phyloP scores from a whole-genome alignment of 495 filamentous ascomycete genomes.

The Xylaria nigripes region DNA sequence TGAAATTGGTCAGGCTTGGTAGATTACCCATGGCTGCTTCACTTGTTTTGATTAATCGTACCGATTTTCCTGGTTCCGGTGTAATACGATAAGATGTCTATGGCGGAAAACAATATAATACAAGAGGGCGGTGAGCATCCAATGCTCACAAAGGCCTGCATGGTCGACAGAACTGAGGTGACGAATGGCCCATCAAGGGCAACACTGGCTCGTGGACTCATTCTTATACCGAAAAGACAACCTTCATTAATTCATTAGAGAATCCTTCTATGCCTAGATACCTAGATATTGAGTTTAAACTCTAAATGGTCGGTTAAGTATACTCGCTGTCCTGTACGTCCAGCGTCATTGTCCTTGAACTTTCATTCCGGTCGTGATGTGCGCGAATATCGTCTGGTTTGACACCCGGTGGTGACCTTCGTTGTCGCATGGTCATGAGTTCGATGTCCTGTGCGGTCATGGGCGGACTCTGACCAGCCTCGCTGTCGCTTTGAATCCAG shows the following conservation, averaged over 20 bases:
- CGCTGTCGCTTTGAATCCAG: conserved; percentile 29
- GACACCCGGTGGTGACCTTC: conserved; percentile 1
- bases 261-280: not conserved
- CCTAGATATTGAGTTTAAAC: not conserved
- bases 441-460: conserved; percentile 21
- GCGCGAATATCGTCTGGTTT: conserved; percentile 10
- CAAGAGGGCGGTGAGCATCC: too few relatives aligned
- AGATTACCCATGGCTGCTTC: too few relatives aligned
- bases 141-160: too few relatives aligned
- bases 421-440: conserved; percentile 17
- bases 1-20: too few relatives aligned
- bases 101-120: too few relatives aligned
- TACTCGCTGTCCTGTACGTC: not conserved
- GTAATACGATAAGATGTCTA: too few relatives aligned
- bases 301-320: not conserved
- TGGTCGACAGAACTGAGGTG: too few relatives aligned
- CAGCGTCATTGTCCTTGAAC: conserved; percentile 8
- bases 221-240: not conserved
- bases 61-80: too few relatives aligned
- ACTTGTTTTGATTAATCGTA: too few relatives aligned
- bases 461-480: conserved; percentile 16
- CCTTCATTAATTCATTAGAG: not conserved
- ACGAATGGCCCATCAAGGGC: too few relatives aligned
- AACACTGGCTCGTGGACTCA: too few relatives aligned
- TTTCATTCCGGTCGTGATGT: conserved; percentile 10